Conservation (phyloP, 2,329 filamentous ascomycete species). For the Colletotrichum nymphaeae region DNA sequence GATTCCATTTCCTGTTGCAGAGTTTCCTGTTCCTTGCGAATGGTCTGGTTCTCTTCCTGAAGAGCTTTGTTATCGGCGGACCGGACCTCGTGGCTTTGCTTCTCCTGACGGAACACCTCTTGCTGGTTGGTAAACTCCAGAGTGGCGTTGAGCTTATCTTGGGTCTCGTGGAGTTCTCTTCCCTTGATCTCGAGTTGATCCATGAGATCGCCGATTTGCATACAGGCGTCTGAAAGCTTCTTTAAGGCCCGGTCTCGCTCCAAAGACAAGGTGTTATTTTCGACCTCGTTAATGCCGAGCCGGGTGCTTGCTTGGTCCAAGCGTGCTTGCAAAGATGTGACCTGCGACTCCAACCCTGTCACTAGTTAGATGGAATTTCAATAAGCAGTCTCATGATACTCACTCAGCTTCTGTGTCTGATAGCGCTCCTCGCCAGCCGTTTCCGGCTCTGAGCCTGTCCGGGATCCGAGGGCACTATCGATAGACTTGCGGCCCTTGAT, state of each 20-base stretch:
- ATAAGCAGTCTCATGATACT: slow-evolving; percentile 44
- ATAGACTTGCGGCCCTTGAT: slow-evolving; percentile 52
- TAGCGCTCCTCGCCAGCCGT: slow-evolving; percentile 56
- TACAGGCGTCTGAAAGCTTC: slow-evolving; percentile 70
- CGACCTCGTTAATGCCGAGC: slow-evolving; percentile 70
- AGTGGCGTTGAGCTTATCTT: slow-evolving; percentile 54
- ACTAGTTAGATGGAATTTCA: slow-evolving; percentile 2
- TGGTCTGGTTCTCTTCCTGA: slow-evolving; percentile 51
- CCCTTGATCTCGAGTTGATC: slow-evolving; percentile 54
- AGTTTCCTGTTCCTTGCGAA: slow-evolving; percentile 48
- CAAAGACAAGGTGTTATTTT: slow-evolving; percentile 69
- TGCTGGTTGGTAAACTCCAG: slow-evolving; percentile 37
- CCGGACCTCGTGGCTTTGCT: slow-evolving; percentile 48
- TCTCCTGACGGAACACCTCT: slow-evolving; percentile 51
- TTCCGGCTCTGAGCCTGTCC: slow-evolving; percentile 55
- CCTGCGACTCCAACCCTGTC: slow-evolving; percentile 67
- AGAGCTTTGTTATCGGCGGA: slow-evolving; percentile 55
- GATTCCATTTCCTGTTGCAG: slow-evolving; percentile 54
- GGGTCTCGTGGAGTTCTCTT: slow-evolving; percentile 55
- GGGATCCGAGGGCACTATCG: slow-evolving; percentile 49
- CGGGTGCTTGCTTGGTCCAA: slow-evolving; percentile 73
- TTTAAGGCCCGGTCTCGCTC: slow-evolving; percentile 75
- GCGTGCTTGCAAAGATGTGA: slow-evolving; percentile 69
- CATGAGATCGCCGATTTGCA: slow-evolving; percentile 64
- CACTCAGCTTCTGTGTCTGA: slow-evolving; percentile 66